Evolutionary conservation across 371 early-diverging fungal genomes (phyloP).

Genomic region (Mucor irregularis): DNA sequence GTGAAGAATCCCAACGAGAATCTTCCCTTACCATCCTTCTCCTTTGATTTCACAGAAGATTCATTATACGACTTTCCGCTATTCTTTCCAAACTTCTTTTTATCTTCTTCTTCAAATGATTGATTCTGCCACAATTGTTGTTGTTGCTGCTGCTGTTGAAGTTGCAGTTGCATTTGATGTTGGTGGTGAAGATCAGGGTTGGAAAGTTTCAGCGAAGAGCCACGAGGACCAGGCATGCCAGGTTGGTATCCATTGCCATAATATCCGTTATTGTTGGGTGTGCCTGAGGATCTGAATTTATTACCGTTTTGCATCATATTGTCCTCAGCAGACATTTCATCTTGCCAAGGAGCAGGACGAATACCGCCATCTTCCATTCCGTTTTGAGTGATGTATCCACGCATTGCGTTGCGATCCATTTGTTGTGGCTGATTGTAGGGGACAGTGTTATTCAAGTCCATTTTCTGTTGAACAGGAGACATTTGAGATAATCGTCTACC

Average conservation of each 20-base stretch:
- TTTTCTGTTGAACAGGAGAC: conserved; percentile 10
- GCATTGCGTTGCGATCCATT: conserved; percentile 1
- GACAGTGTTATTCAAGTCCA: not conserved
- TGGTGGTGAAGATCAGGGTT: conserved; percentile 8
- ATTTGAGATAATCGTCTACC: conserved; percentile 32
- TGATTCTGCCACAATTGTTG: conserved; percentile 1
- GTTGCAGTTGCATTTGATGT: conserved; percentile 6
- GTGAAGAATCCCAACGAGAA: conserved; percentile 27
- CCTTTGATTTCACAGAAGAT: conserved; percentile 6
- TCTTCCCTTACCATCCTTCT: conserved; percentile 11
- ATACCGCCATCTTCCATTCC: conserved; percentile 9
- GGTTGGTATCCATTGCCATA: not conserved
- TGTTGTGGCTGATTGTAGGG: not conserved
- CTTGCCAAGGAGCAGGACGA: conserved; percentile 31
- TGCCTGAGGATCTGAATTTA: not conserved
- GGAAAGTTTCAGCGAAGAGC: conserved; percentile 5
- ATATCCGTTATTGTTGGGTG: not conserved
- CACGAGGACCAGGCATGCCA: conserved; percentile 6
- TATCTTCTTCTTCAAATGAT: not conserved
- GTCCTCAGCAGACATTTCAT: conserved; percentile 1
- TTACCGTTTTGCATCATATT: not conserved
- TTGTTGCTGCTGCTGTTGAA: not conserved
- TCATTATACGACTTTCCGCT: not conserved
- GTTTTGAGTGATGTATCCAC: conserved; percentile 3
- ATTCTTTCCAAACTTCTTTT: conserved; percentile 10